Evolutionary conservation across 2,329 filamentous ascomycete species (phyloP).

Genomic region (Lachnellula arida): DNA sequence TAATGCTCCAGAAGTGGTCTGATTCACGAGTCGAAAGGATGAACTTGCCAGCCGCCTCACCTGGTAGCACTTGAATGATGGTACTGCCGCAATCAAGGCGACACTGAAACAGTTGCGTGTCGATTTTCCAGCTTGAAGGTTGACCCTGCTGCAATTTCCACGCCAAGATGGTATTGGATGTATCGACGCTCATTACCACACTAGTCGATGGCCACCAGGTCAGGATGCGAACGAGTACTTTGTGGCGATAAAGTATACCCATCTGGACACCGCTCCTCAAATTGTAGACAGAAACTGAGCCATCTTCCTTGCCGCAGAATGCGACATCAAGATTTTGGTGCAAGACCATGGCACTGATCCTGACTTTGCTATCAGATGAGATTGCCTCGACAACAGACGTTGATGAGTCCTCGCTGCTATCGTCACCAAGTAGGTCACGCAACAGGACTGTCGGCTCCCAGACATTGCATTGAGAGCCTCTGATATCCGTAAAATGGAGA

Average conservation of each 20-base stretch:
- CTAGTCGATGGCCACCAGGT: slow-evolving; percentile 23
- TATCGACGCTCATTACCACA: slow-evolving; percentile 28
- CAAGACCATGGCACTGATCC: slow-evolving; percentile 30
- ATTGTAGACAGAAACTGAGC: slow-evolving; percentile 32
- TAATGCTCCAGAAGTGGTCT: slow-evolving; percentile 30
- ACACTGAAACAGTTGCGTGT: slow-evolving; percentile 17
- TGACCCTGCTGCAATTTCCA: slow-evolving; percentile 8
- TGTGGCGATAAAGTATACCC: slow-evolving; percentile 29
- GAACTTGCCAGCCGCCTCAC: slow-evolving; percentile 27
- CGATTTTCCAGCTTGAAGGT: not conserved
- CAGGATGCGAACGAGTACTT: slow-evolving; percentile 28
- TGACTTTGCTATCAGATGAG: slow-evolving; percentile 23
- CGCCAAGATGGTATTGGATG: slow-evolving; percentile 21
- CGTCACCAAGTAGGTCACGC: slow-evolving; percentile 26
- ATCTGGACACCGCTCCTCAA: slow-evolving; percentile 24
- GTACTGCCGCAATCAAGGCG: slow-evolving; percentile 23
- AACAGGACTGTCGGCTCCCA: slow-evolving; percentile 33
- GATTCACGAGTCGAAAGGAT: slow-evolving; percentile 32
- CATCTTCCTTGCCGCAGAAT: slow-evolving; percentile 37
- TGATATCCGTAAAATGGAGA: slow-evolving; percentile 34
- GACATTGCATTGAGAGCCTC: slow-evolving; percentile 34
- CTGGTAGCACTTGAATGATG: slow-evolving; percentile 28
- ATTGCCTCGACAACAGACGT: slow-evolving; percentile 23
- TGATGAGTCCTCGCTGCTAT: slow-evolving; percentile 24
- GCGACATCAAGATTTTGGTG: slow-evolving; percentile 25